These are phyloP conservation scores for Periconia digitata DNA, from an alignment of 2,329 filamentous ascomycete genomes.

Conservation along the genomic window DNA sequence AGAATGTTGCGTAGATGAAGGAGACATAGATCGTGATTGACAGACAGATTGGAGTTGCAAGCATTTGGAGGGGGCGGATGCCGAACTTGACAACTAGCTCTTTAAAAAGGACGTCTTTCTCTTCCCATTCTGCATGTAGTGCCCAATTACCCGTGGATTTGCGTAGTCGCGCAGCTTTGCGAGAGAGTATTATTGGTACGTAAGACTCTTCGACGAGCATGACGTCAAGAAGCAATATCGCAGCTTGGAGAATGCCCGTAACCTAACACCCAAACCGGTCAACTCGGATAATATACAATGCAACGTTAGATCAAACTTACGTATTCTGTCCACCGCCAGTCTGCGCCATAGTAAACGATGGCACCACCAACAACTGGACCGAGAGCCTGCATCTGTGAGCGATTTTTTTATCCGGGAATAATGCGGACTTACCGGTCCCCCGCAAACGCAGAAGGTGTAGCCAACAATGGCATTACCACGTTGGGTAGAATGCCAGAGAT, in stretches of 20 bases:
- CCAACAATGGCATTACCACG: conserved; percentile 13
- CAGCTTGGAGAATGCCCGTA: conserved; percentile 53
- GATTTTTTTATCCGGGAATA: neutral
- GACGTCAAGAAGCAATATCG: conserved; percentile 49
- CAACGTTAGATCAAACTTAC: too few species aligned
- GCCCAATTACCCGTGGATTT: conserved; percentile 47
- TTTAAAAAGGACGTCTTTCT: conserved; percentile 60
- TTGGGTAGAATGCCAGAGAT: conserved; percentile 12
- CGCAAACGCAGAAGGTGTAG: conserved; percentile 13
- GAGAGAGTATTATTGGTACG: conserved; percentile 54
- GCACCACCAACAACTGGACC: neutral
- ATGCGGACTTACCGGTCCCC: conserved; percentile 5
- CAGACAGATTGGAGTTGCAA: conserved; percentile 68
- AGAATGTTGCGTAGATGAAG: conserved; percentile 65
- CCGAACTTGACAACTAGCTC: conserved; percentile 66
- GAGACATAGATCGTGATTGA: conserved; percentile 66
- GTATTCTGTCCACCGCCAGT: neutral
- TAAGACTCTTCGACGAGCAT: conserved; percentile 57
- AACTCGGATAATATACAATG: too few species aligned
- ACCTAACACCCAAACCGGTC: conserved; percentile 34
- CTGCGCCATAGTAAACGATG: neutral
- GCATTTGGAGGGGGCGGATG: conserved; percentile 64
- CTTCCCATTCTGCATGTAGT: conserved; percentile 39
- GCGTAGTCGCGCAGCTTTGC: conserved; percentile 53
- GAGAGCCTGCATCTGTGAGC: neutral